Percentiles rank a stretch among this genome's conserved stretches.
These are phyloP conservation scores for Phanerodontia chrysosporium DNA, from an alignment of 768 basidiomycete species.

Conservation along the genomic window DNA sequence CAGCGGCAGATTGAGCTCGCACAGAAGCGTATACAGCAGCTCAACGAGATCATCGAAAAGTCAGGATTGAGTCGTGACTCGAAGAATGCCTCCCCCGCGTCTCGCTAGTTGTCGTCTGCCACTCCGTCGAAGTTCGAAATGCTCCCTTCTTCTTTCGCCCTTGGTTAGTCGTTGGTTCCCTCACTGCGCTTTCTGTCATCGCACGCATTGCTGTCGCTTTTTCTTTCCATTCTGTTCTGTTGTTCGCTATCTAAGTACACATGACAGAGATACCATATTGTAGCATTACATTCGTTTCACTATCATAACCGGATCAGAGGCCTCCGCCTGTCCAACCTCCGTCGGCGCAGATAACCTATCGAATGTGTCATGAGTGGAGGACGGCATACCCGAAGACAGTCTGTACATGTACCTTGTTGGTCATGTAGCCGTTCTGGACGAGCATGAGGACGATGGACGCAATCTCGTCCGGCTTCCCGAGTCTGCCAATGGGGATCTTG, in stretches of 20 bases:
- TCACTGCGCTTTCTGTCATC: background rate
- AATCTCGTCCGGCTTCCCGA: slow-evolving; percentile 48
- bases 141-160: background rate
- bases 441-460: slow-evolving; percentile 48
- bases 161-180: background rate
- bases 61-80: slow-evolving; percentile 13
- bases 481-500: slow-evolving; percentile 46
- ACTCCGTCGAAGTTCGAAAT: background rate
- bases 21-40: slow-evolving; percentile 64
- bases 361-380: background rate
- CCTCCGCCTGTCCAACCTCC: slow-evolving; percentile 42
- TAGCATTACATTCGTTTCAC: slow-evolving; percentile 3
- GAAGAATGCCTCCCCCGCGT: background rate
- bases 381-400: background rate
- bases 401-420: slow-evolving; percentile 47
- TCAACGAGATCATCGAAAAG: slow-evolving; percentile 42
- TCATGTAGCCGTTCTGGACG: slow-evolving; percentile 50
- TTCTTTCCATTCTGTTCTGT: background rate
- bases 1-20: slow-evolving; percentile 77
- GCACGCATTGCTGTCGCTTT: background rate
- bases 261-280: slow-evolving; percentile 1
- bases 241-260: background rate
- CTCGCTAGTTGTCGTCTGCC: background rate
- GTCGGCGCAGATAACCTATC: slow-evolving; percentile 43
- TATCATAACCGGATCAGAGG: slow-evolving; percentile 24